Conservation (phyloP, 192 early-diverging fungal genomes). For the Chytriomyces hyalinus region DNA sequence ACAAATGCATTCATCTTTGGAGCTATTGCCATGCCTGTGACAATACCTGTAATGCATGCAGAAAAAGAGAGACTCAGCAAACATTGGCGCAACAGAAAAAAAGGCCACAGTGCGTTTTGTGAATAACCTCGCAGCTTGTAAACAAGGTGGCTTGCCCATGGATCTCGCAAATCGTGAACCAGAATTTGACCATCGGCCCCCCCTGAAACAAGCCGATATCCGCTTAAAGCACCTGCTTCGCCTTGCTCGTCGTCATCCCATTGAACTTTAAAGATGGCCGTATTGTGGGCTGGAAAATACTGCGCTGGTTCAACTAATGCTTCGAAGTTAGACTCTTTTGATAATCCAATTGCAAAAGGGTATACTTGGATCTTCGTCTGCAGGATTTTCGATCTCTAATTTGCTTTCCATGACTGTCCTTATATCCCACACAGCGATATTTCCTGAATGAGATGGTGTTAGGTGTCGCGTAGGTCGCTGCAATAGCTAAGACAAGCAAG, state of each 20-base stretch:
- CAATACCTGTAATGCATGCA: slow-evolving; percentile 13
- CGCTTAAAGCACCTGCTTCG: neutral
- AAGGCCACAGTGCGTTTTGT: neutral
- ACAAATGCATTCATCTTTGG: slow-evolving; percentile 28
- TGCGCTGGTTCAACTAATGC: slow-evolving; percentile 28
- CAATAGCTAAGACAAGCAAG: neutral
- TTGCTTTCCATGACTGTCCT: neutral
- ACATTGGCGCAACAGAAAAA: slow-evolving; percentile 12
- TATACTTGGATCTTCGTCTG: neutral
- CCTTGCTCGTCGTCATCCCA: slow-evolving; percentile 15
- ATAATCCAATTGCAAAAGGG: too few relatives aligned
- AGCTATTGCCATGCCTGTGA: neutral
- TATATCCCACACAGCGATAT: slow-evolving; percentile 29
- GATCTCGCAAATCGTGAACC: slow-evolving; percentile 42
- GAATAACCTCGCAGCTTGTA: slow-evolving; percentile 37
- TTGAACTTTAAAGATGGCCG: slow-evolving; percentile 17
- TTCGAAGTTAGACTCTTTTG: neutral
- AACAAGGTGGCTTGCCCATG: slow-evolving; percentile 26
- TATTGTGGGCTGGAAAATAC: slow-evolving; percentile 43
- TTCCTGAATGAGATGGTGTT: slow-evolving; percentile 5
- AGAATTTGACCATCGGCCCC: slow-evolving; percentile 42
- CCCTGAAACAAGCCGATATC: slow-evolving; percentile 19
- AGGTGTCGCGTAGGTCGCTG: neutral
- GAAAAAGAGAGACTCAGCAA: neutral
- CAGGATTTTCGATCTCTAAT: slow-evolving; percentile 24